phyloP scores from a whole-genome alignment of 192 early-diverging fungal species.

The Entomortierella parvispora region DNA sequence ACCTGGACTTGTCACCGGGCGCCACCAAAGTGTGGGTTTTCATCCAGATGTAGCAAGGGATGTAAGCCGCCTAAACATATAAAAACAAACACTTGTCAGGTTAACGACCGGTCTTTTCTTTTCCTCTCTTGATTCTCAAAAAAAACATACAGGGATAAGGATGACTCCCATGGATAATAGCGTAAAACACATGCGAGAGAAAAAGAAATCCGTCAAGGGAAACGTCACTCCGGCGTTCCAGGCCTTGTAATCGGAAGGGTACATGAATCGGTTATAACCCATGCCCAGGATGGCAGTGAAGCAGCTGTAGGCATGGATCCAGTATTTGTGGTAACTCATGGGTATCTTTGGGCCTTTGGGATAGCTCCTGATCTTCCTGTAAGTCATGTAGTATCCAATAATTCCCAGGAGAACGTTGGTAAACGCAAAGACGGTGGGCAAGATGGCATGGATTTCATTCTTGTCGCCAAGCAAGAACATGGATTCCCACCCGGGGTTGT shows the following conservation, averaged over 20 bases:
- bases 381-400: constrained; percentile 49
- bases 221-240: constrained; percentile 34
- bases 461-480: constrained; percentile 52
- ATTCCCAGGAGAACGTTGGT: constrained; percentile 48
- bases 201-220: constrained; percentile 40
- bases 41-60: constrained; percentile 23
- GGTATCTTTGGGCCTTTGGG: constrained; percentile 5
- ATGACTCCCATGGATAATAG: constrained; percentile 44
- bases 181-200: constrained; percentile 36
- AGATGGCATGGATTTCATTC: constrained; percentile 48
- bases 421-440: constrained; percentile 48
- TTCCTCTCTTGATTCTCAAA: neutral
- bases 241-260: constrained; percentile 39
- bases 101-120: neutral
- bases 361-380: constrained; percentile 21
- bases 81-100: neutral
- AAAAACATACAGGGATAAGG: constrained; percentile 30
- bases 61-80: constrained; percentile 10
- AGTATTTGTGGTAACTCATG: constrained; percentile 39
- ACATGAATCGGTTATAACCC: constrained; percentile 51
- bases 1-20: constrained; percentile 37
- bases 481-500: constrained; percentile 52
- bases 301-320: constrained; percentile 49
- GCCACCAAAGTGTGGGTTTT: constrained; percentile 15
- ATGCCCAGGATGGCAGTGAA: constrained; percentile 48